Percentiles rank a stretch among this genome's conserved stretches.
Evolutionary conservation across 2,329 filamentous ascomycete genomes (phyloP).

Genomic region (Dactylellina drechsleri): DNA sequence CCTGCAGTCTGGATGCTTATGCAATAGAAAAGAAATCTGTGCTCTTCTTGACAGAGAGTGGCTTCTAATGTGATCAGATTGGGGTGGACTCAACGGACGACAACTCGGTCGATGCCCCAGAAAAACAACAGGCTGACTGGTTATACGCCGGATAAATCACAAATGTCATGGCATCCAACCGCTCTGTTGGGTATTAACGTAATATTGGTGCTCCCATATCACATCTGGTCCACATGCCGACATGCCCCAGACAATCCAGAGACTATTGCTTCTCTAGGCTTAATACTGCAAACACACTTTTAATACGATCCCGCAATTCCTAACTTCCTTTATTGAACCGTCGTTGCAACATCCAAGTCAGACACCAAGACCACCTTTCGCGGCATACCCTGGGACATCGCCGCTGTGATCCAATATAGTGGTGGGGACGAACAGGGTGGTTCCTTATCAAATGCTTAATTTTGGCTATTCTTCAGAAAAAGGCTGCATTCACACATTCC

Average conservation of each 20-base stretch:
- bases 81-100: conserved; percentile 8
- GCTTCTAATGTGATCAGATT: conserved; percentile 20
- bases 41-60: conserved; percentile 12
- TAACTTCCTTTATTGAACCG: conserved; percentile 51
- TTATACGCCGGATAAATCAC: conserved; percentile 49
- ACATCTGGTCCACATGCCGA: conserved; percentile 36
- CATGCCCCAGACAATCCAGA: conserved; percentile 45
- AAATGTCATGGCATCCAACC: conserved; percentile 24
- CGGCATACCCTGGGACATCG: conserved; percentile 41
- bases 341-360: conserved; percentile 49
- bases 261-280: conserved; percentile 33
- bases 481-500: conserved; percentile 52
- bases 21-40: conserved; percentile 20
- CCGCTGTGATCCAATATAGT: conserved; percentile 40
- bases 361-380: conserved; percentile 51
- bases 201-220: conserved; percentile 8
- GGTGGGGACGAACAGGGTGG: conserved; percentile 53
- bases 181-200: conserved; percentile 27
- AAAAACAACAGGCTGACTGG: conserved; percentile 36
- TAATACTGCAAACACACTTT: conserved; percentile 33
- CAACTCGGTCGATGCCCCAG: conserved; percentile 20
- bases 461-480: conserved; percentile 54
- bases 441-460: conserved; percentile 55
- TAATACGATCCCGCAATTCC: conserved; percentile 51
- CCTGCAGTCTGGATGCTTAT: conserved; percentile 15